phyloP scores from a whole-genome alignment of 106 monocot genomes.

The Xerophyta viscosa region DNA sequence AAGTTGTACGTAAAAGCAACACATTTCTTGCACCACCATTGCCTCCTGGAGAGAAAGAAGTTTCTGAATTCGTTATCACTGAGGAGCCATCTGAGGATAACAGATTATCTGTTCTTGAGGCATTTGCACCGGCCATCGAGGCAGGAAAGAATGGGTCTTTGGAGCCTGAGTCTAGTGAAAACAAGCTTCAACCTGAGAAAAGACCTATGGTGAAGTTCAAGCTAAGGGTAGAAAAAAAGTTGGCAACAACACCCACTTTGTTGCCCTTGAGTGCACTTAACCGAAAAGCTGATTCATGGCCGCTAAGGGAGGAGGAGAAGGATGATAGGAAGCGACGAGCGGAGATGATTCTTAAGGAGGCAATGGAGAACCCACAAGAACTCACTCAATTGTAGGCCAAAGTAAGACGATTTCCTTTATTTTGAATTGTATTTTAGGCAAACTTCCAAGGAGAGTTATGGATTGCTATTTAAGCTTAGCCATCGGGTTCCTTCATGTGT shows the following conservation, averaged over 20 bases:
- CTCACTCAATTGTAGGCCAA: constrained; percentile 63
- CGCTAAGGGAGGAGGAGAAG: constrained; percentile 72
- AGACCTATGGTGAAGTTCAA: constrained; percentile 61
- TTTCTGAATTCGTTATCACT: constrained; percentile 24
- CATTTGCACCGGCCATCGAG: constrained; percentile 64
- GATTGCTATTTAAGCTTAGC: constrained; percentile 15
- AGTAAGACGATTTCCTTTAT: constrained; percentile 7
- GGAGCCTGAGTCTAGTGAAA: constrained; percentile 10
- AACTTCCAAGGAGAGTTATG: constrained; percentile 4
- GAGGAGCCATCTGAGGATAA: constrained; percentile 15
- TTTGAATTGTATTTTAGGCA: constrained; percentile 13
- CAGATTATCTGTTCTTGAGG: constrained; percentile 45
- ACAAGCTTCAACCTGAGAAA: constrained; percentile 29
- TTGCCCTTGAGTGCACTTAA: constrained; percentile 18
- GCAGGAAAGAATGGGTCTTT: constrained; percentile 37
- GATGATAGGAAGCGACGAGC: constrained; percentile 95
- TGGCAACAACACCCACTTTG: constrained; percentile 20
- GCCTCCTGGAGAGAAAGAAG: constrained; percentile 47
- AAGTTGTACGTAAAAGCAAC: constrained; percentile 40
- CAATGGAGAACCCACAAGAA: constrained; percentile 91
- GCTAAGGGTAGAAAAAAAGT: constrained; percentile 69
- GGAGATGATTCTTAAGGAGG: constrained; percentile 77
- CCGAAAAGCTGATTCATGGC: constrained; percentile 26
- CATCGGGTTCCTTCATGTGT: constrained; percentile 16
- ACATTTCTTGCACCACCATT: constrained; percentile 64